Conservation (phyloP, 2,329 filamentous ascomycete species). For the Cladobotryum protrusum region DNA sequence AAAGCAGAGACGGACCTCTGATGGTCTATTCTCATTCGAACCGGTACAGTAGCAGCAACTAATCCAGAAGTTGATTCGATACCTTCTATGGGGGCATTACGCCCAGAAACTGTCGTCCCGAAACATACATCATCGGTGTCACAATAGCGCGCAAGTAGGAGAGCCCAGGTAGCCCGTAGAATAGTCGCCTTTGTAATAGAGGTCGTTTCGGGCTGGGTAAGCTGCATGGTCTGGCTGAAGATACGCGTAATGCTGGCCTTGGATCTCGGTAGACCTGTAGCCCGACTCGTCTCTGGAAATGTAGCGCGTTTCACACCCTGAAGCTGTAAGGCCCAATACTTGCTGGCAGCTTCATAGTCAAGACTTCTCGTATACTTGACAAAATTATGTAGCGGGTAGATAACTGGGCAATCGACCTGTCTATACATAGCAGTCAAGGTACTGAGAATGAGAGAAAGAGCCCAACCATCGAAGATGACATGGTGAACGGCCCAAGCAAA, state of each 20-base stretch:
- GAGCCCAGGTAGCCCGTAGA: conserved; percentile 10
- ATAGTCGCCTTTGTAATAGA: conserved; percentile 6
- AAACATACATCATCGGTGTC: conserved; percentile 11
- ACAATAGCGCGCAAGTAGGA: conserved; percentile 8
- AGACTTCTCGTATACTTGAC: conserved; percentile 8
- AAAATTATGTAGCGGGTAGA: neutral
- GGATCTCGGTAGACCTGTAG: conserved; percentile 14
- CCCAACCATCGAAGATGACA: conserved; percentile 7
- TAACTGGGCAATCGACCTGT: neutral
- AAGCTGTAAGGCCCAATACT: conserved; percentile 13
- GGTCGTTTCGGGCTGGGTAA: neutral
- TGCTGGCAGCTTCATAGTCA: neutral
- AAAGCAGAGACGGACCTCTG: neutral
- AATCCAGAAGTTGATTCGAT: conserved; percentile 5
- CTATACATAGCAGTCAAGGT: neutral
- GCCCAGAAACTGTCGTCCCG: conserved; percentile 8
- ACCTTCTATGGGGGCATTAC: conserved; percentile 6
- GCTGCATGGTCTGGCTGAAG: too few relatives aligned
- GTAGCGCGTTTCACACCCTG: conserved; percentile 6
- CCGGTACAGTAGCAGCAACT: conserved; percentile 9
- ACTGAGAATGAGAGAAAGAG: neutral
- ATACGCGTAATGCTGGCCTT: neutral
- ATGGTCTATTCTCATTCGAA: conserved; percentile 9
- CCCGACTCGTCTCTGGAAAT: neutral
- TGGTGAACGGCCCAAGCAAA: conserved; percentile 3